A percentile compares a stretch with the other conserved stretches of the same genome.
phyloP scores from a whole-genome alignment of 768 basidiomycete species.

The Suillus hirtellus region DNA sequence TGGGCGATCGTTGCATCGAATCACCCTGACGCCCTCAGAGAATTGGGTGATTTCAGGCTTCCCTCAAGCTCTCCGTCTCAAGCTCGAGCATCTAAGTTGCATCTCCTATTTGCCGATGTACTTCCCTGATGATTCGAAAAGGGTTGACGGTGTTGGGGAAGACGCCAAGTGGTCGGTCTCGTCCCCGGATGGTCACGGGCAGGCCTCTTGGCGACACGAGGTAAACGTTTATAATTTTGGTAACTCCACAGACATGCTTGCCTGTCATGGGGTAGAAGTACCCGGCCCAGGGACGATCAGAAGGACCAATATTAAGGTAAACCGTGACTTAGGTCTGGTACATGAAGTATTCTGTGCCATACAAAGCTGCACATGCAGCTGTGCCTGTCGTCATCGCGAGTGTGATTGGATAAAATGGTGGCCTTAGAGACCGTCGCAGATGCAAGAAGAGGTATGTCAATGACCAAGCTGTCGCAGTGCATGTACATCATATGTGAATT shows the following conservation, averaged over 20 bases:
- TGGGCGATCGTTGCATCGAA: not conserved
- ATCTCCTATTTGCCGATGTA: not conserved
- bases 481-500: not conserved
- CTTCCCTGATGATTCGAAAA: not conserved
- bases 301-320: not conserved
- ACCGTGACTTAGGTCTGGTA: slow-evolving; percentile 22
- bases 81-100: not conserved
- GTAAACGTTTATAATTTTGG: not conserved
- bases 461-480: slow-evolving; percentile 41
- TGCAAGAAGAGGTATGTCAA: slow-evolving; percentile 46
- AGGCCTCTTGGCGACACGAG: no score
- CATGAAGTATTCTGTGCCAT: slow-evolving; percentile 30
- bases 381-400: slow-evolving; percentile 35
- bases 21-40: not conserved
- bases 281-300: not conserved
- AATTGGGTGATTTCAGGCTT: not conserved
- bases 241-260: not conserved
- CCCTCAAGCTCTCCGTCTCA: not conserved
- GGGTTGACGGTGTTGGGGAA: not conserved
- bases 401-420: slow-evolving; percentile 35
- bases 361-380: slow-evolving; percentile 26
- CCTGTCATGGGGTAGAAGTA: no score
- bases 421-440: slow-evolving; percentile 31
- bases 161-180: not conserved
- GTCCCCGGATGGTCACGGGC: not conserved